A percentile compares a stretch with the other conserved stretches of the same genome.
Conservation (phyloP, 495 filamentous ascomycete genomes). For the Penicillium soppii region DNA sequence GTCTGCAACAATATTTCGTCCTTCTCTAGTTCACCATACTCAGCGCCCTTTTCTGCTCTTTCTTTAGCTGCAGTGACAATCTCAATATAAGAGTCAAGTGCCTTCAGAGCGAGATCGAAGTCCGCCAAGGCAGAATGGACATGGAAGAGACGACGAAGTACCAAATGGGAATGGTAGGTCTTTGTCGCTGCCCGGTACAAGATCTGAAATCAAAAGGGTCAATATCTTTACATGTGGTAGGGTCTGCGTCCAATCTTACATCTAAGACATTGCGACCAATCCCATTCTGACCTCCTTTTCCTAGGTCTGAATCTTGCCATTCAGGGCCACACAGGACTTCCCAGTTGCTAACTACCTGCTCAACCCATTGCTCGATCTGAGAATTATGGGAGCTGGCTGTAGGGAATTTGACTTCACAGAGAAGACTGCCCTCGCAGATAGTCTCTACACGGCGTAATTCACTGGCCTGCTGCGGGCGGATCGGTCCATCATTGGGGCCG, state of each 20-base stretch:
- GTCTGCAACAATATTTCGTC: constrained; percentile 74
- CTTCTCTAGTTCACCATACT: constrained; percentile 74
- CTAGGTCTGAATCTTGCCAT: constrained; percentile 75
- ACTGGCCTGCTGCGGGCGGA: constrained; percentile 61
- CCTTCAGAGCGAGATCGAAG: constrained; percentile 81
- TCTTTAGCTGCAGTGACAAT: constrained; percentile 80
- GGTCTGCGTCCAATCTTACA: constrained; percentile 39
- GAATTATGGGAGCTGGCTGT: constrained; percentile 71
- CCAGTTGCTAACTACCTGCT: constrained; percentile 84
- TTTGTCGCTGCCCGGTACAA: constrained; percentile 86
- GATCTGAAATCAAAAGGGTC: constrained; percentile 45
- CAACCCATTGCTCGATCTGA: constrained; percentile 78
- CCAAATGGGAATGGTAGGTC: constrained; percentile 87
- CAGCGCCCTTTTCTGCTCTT: constrained; percentile 72
- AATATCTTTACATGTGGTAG: background rate
- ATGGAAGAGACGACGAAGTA: constrained; percentile 83
- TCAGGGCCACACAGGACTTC: constrained; percentile 66
- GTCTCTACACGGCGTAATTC: constrained; percentile 75
- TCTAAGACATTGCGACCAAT: constrained; percentile 72
- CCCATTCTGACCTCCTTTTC: constrained; percentile 70
- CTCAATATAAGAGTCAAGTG: constrained; percentile 86
- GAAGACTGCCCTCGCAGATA: constrained; percentile 69
- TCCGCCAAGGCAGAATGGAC: constrained; percentile 84
- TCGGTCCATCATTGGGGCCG: constrained; percentile 31
- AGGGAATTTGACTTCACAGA: constrained; percentile 77